A percentile compares a stretch with the other conserved stretches of the same genome.
phyloP scores from a whole-genome alignment of 371 early-diverging fungal genomes.

The Umbelopsis sp. region DNA sequence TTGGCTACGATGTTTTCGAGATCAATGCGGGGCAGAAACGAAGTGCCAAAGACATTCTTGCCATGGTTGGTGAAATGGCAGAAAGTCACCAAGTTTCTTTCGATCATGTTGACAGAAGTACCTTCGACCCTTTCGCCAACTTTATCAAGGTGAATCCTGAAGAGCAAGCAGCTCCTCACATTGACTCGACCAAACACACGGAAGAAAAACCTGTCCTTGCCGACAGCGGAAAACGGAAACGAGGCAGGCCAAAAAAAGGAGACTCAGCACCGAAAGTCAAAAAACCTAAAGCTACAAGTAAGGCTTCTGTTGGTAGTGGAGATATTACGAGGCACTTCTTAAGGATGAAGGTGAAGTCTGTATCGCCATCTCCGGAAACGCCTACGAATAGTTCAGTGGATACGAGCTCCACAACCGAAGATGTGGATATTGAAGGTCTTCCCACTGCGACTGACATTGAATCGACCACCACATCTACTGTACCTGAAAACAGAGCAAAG shows the following conservation, averaged over 20 bases:
- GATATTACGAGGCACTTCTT: constrained; percentile 4
- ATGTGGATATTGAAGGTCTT: neutral
- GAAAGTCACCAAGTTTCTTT: constrained; percentile 66
- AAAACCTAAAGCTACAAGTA: neutral
- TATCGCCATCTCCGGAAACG: neutral
- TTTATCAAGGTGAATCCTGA: constrained; percentile 1
- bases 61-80: constrained; percentile 73
- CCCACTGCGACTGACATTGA: too few relatives aligned
- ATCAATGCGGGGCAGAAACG: constrained; percentile 70
- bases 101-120: constrained; percentile 13
- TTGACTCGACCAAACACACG: neutral
- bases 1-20: constrained; percentile 78
- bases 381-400: too few relatives aligned
- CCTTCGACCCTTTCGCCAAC: constrained; percentile 15
- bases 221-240: constrained; percentile 1
- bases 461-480: neutral
- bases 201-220: neutral
- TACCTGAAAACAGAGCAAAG: neutral
- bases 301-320: neutral
- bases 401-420: neutral
- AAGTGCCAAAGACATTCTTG: constrained; percentile 71
- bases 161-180: neutral
- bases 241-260: constrained; percentile 10
- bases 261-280: neutral
- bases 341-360: constrained; percentile 11